Evolutionary conservation across 257 asterid species (phyloP).

Genomic region (Ehretia macrophylla): DNA sequence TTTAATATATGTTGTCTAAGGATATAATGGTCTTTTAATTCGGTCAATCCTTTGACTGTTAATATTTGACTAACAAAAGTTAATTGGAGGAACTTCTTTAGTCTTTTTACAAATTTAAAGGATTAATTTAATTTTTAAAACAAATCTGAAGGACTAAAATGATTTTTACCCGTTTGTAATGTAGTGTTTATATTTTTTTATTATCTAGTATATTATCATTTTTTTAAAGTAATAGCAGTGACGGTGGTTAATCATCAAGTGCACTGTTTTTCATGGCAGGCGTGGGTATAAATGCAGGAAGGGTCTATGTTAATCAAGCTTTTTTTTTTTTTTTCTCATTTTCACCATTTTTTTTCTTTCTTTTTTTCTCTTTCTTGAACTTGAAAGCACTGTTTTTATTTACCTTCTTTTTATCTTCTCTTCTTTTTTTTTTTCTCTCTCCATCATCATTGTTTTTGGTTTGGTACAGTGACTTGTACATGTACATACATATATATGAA

Average conservation of each 20-base stretch:
- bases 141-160: too few relatives aligned
- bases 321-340: conserved; percentile 36
- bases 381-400: not conserved
- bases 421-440: conserved; percentile 29
- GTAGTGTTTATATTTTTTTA: not conserved
- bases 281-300: conserved; percentile 86
- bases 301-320: conserved; percentile 41
- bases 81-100: too few relatives aligned
- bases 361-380: conserved; percentile 14
- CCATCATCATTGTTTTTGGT: conserved; percentile 25
- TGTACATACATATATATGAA: not conserved
- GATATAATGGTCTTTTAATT: too few relatives aligned
- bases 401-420: not conserved
- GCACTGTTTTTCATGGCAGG: conserved; percentile 66
- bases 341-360: conserved; percentile 14
- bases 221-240: conserved; percentile 25
- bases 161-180: not conserved
- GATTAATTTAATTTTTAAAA: too few relatives aligned
- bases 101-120: too few relatives aligned
- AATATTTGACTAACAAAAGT: too few relatives aligned
- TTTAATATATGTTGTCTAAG: too few relatives aligned
- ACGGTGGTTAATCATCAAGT: conserved; percentile 62
- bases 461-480: too few relatives aligned
- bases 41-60: too few relatives aligned
- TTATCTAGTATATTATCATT: not conserved